Conservation (phyloP, 441 rosid genomes). For the Iberis amara region DNA sequence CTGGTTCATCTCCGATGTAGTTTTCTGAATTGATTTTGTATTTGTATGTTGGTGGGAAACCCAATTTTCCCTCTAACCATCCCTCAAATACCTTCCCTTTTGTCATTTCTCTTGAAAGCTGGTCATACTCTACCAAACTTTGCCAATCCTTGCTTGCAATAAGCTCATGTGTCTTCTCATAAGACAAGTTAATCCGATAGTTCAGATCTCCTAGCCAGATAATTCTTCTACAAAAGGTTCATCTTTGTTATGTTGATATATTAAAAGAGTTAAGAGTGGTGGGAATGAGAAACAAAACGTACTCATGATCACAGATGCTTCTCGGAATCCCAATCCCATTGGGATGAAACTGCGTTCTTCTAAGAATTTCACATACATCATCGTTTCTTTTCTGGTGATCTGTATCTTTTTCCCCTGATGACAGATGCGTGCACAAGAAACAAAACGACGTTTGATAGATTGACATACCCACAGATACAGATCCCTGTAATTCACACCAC, state of each 20-base stretch:
- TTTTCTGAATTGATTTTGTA: conserved; percentile 68
- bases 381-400: not conserved
- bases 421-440: not conserved
- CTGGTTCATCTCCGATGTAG: conserved; percentile 69
- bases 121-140: conserved; percentile 66
- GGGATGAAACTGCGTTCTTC: not conserved
- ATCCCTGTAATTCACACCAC: not conserved
- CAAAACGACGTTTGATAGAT: not conserved
- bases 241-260: too few species aligned
- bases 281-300: not conserved
- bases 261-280: not conserved
- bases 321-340: too few species aligned
- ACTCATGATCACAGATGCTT: not conserved
- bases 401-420: not conserved
- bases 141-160: conserved; percentile 66
- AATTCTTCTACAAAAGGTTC: not conserved
- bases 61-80: conserved; percentile 73
- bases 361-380: not conserved
- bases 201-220: not conserved
- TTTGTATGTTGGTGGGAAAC: conserved; percentile 86
- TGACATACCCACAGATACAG: not conserved
- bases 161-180: conserved; percentile 41
- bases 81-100: conserved; percentile 77
- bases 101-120: conserved; percentile 66
- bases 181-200: not conserved